Conservation (phyloP, 108 stramenopile genomes). For the Cyclotella sp. region DNA sequence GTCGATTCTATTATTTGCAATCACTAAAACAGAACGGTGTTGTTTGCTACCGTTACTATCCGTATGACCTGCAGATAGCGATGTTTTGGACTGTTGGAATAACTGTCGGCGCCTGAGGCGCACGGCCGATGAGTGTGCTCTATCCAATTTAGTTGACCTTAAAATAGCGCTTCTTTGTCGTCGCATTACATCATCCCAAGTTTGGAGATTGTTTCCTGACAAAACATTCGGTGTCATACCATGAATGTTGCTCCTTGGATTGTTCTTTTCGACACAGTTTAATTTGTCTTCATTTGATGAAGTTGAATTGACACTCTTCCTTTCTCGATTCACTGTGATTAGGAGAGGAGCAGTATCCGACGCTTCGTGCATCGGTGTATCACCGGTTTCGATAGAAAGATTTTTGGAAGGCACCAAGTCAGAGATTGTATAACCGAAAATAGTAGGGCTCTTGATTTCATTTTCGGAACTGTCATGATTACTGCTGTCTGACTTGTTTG, state of each 20-base stretch:
- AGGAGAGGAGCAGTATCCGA: background rate
- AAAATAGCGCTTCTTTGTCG: background rate
- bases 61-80: background rate
- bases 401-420: background rate
- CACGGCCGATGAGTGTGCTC: background rate
- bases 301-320: background rate
- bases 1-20: constrained; percentile 18
- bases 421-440: background rate
- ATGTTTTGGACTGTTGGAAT: constrained; percentile 22
- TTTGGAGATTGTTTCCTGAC: background rate
- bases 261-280: no score
- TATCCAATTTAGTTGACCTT: background rate
- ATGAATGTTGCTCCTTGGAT: no score
- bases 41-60: background rate
- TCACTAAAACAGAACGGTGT: constrained; percentile 21
- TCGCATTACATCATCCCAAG: background rate
- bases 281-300: background rate
- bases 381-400: background rate
- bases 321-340: background rate
- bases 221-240: background rate
- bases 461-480: background rate
- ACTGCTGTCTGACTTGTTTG: background rate
- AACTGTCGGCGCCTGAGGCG: constrained; percentile 34
- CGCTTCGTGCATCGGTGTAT: background rate
- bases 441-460: background rate